Evolutionary conservation across 176 grass and related monocot genomes (phyloP), one percentile per base, ranked within the genome.

Genomic region (bread wheat (Triticum aestivum)): DNA sequence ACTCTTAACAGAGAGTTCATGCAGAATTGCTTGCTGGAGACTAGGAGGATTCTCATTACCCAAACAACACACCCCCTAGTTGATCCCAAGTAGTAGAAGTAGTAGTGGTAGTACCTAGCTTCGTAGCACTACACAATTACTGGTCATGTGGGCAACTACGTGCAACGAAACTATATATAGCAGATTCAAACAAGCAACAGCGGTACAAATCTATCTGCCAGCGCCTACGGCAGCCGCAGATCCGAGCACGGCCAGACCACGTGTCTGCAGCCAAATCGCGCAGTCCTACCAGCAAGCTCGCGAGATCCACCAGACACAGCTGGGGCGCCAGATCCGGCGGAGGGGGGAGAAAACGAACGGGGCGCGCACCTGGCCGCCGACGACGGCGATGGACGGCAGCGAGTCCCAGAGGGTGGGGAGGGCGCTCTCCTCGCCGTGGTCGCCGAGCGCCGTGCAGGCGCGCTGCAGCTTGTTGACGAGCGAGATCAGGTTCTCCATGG

Each of bases 321-420:
- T 71, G 44, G 15, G 47, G 54, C 54, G 2, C 87, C 37, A 86
- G 89, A 94, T 91, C 90, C 89, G 30, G 41, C 3, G 17, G 45
- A 39, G 78, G 35, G 74, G 15, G 1, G 33, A 14, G 2, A 1
- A 18, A 41, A 66, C 11, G 38, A 34, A 85, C 35, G 37, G 37
- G 69, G 59, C 2, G 17, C 5, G 79, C 35, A 97, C 95, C 95
- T 97, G 95, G 41, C 95, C 95, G 82, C 95, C 95, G 38, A 97
- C 95, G 79, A 97, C 92, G 73, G 95, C 95, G 78, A 97, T 97
- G 30, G 95, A 62, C 6, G 95, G 95, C 66, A 97, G 95, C 64
- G 95, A 91, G 85, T 97, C 95, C 95, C 95, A 97, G 66, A 97
- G 92, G 75, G 95, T 92, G 12, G 95, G 95, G 12, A 97, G 92